Conservation (phyloP, 1,284 basidiomycete species). For the Schizophyllum commune region DNA sequence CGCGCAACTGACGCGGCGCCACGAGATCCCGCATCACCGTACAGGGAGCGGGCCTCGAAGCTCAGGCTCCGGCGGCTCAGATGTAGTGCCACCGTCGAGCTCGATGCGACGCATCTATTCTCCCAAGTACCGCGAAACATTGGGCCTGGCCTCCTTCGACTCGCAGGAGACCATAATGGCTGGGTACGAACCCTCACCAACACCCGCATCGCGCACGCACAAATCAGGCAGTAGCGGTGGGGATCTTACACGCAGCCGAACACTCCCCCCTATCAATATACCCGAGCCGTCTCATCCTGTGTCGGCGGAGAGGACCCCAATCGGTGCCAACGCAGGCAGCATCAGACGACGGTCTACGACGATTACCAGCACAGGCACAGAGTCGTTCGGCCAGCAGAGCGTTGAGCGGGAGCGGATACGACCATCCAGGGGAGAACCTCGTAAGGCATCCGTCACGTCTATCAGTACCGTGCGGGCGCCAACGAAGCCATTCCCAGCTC, state of each 20-base stretch:
- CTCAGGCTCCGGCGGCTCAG: slow-evolving; percentile 9
- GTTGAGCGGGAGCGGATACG: not conserved
- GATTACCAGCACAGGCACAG: slow-evolving; percentile 3
- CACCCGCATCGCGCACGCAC: slow-evolving; percentile 40
- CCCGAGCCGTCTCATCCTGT: slow-evolving; percentile 25
- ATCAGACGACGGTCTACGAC: slow-evolving; percentile 12
- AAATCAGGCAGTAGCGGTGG: slow-evolving; percentile 4
- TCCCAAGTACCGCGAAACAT: slow-evolving; percentile 36
- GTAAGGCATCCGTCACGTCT: not conserved
- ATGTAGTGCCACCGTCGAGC: not conserved
- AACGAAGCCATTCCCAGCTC: not conserved
- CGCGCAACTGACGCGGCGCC: slow-evolving; percentile 16
- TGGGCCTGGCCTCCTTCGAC: slow-evolving; percentile 26
- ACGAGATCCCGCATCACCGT: not conserved
- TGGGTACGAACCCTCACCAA: slow-evolving; percentile 56
- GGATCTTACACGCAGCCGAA: slow-evolving; percentile 27
- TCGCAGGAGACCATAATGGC: slow-evolving; percentile 36
- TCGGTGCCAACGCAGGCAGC: slow-evolving; percentile 1
- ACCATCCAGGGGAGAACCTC: not conserved
- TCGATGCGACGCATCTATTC: not conserved
- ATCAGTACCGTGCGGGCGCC: not conserved
- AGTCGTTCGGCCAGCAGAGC: not conserved
- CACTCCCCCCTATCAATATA: slow-evolving; percentile 40
- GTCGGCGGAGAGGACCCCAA: not conserved
- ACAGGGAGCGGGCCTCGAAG: slow-evolving; percentile 23